A percentile compares a stretch with the other conserved stretches of the same genome.
These are phyloP conservation scores for Pseudoperonospora humuli DNA, from an alignment of 352 stramenopile genomes.

Conservation along the genomic window DNA sequence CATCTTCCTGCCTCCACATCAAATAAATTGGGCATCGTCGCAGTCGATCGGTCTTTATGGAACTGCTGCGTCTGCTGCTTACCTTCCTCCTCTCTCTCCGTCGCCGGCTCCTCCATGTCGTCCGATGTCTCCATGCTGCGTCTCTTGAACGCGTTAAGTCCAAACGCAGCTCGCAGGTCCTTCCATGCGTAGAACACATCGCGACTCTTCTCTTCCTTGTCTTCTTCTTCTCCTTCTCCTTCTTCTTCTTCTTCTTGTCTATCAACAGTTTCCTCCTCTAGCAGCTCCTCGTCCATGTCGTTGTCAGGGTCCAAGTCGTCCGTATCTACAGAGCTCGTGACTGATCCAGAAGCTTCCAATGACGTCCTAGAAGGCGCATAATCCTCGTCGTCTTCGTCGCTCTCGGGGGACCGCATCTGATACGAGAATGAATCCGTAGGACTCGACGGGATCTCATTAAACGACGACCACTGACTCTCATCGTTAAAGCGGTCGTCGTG, in stretches of 20 bases:
- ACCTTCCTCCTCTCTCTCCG: neutral
- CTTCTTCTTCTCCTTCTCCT: neutral
- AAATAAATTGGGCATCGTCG: neutral
- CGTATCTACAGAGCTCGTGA: constrained; percentile 17
- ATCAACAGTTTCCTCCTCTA: neutral
- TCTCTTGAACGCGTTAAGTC: constrained; percentile 18
- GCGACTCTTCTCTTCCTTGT: neutral
- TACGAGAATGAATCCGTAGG: constrained; percentile 23
- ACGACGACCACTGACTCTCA: constrained; percentile 26
- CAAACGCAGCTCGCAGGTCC: constrained; percentile 19
- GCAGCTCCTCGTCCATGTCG: constrained; percentile 8
- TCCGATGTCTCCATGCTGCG: constrained; percentile 3
- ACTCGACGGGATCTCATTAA: constrained; percentile 21
- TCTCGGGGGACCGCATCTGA: constrained; percentile 14
- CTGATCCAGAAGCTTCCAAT: constrained; percentile 7
- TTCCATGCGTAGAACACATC: constrained; percentile 16
- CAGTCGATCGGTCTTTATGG: neutral
- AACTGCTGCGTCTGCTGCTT: neutral
- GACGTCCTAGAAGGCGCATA: constrained; percentile 22
- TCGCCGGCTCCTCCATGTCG: neutral
- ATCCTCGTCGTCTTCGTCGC: constrained; percentile 22
- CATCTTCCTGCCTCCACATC: constrained; percentile 7
- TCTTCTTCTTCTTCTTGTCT: constrained; percentile 3
- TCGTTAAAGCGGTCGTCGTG: constrained; percentile 7
- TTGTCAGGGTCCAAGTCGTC: constrained; percentile 19